Conservation (phyloP, 2,329 filamentous ascomycete species). For the Fusarium bactridioides region DNA sequence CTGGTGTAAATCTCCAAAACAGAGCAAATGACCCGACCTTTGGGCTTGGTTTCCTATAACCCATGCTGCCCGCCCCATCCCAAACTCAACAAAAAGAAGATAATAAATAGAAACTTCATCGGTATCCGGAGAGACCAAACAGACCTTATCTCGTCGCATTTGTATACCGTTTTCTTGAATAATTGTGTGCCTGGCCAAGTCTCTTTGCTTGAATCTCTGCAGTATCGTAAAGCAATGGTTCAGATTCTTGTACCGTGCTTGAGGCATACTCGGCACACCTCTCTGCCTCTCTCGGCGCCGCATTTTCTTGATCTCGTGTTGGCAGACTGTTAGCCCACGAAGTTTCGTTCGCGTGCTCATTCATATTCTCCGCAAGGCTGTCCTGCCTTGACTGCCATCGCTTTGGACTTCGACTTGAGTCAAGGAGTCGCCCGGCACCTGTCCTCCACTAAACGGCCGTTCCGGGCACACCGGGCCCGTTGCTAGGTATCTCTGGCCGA, state of each 20-base stretch:
- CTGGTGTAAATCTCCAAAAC: conserved; percentile 29
- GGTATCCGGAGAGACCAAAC: not conserved
- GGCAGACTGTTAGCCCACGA: conserved; percentile 1
- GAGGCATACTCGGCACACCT: conserved; percentile 6
- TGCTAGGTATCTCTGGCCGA: conserved; percentile 48
- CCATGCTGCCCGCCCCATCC: conserved; percentile 15
- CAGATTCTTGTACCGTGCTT: conserved; percentile 10
- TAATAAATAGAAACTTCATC: conserved; percentile 10
- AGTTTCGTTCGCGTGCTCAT: conserved; percentile 3
- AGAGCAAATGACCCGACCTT: conserved; percentile 1
- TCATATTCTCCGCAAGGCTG: conserved; percentile 6
- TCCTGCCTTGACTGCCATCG: conserved; percentile 23
- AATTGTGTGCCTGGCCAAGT: not conserved
- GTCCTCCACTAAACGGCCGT: conserved; percentile 50
- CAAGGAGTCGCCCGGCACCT: conserved; percentile 32
- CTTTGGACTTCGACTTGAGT: conserved; percentile 24
- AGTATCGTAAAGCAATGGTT: conserved; percentile 31
- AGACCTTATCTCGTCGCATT: conserved; percentile 24
- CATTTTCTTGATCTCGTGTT: conserved; percentile 36
- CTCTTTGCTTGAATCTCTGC: conserved; percentile 5
- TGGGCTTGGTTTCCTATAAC: conserved; percentile 15
- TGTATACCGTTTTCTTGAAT: conserved; percentile 18
- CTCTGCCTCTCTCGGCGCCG: conserved; percentile 22
- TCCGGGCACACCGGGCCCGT: conserved; percentile 49
- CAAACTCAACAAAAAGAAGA: conserved; percentile 23